Evolutionary conservation across 2,329 filamentous ascomycete species (phyloP).

Genomic region (Phaeosphaeria sp.): DNA sequence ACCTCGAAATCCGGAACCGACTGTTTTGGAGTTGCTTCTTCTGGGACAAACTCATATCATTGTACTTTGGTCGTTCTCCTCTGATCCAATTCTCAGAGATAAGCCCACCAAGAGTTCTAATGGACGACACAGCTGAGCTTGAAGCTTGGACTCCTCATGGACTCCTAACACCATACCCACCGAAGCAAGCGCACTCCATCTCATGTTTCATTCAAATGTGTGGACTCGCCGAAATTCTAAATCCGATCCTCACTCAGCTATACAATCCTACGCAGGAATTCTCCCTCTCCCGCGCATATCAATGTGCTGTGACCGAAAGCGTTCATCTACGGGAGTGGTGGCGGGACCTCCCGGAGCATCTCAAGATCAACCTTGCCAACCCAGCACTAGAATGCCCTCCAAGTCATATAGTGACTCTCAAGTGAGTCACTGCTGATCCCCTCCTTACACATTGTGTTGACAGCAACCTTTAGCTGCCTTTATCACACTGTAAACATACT

Average conservation of each 20-base stretch:
- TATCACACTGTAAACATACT: constrained; percentile 18
- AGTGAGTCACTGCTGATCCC: constrained; percentile 2
- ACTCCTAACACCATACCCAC: constrained; percentile 7
- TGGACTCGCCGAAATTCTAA: constrained; percentile 15
- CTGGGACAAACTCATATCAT: constrained; percentile 19
- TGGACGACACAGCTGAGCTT: constrained; percentile 19
- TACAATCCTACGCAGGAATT: constrained; percentile 9
- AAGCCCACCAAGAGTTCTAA: constrained; percentile 10
- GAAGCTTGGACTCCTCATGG: constrained; percentile 15
- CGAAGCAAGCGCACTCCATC: constrained; percentile 14
- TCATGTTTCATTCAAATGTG: constrained; percentile 19
- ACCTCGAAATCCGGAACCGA: constrained; percentile 16
- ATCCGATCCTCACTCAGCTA: constrained; percentile 13
- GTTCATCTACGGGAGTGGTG: constrained; percentile 14
- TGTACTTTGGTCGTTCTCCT: constrained; percentile 16
- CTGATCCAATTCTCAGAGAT: constrained; percentile 15
- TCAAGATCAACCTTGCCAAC: constrained; percentile 12
- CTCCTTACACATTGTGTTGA: background rate
- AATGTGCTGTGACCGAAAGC: constrained; percentile 8
- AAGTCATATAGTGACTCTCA: constrained; percentile 14
- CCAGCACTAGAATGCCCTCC: constrained; percentile 10
- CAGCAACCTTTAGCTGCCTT: constrained; percentile 5
- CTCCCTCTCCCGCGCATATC: constrained; percentile 1
- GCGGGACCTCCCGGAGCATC: constrained; percentile 13
- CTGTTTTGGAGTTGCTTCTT: constrained; percentile 23